Percentiles rank a stretch among this genome's conserved stretches.
phyloP scores from a whole-genome alignment of 1,284 basidiomycete genomes.

The Trametes hirsuta region DNA sequence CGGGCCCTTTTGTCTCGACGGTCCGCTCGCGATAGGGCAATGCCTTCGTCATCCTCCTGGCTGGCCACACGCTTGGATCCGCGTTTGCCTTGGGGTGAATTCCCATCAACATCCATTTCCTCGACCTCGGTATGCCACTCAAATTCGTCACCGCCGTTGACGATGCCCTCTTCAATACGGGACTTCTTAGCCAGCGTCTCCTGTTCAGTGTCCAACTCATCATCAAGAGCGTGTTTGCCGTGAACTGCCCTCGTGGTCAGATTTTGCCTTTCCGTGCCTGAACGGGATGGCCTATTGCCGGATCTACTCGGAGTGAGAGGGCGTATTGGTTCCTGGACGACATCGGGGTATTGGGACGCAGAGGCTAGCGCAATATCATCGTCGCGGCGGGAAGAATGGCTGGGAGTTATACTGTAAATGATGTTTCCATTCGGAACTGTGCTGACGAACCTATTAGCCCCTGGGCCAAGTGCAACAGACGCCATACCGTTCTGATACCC shows the following conservation, averaged over 20 bases:
- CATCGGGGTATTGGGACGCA: not conserved
- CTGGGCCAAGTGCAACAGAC: too few species aligned
- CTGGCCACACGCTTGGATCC: slow-evolving; percentile 52
- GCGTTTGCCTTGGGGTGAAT: slow-evolving; percentile 36
- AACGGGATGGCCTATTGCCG: not conserved
- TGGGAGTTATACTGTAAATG: too few species aligned
- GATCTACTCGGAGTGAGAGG: not conserved
- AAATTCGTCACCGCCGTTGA: slow-evolving; percentile 50
- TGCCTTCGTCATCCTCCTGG: slow-evolving; percentile 42
- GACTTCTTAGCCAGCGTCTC: slow-evolving; percentile 54
- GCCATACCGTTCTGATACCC: too few species aligned
- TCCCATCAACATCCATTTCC: slow-evolving; percentile 32
- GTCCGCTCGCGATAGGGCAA: slow-evolving; percentile 16
- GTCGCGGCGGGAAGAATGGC: too few species aligned
- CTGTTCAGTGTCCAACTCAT: slow-evolving; percentile 37
- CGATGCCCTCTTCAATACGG: slow-evolving; percentile 47
- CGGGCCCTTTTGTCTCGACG: slow-evolving; percentile 44
- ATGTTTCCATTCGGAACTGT: too few species aligned
- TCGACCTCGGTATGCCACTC: slow-evolving; percentile 41
- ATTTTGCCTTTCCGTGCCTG: not conserved
- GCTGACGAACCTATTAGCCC: too few species aligned
- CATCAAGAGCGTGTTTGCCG: slow-evolving; percentile 32
- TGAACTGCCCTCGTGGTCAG: slow-evolving; percentile 12
- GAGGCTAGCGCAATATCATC: not conserved
- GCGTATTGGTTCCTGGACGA: not conserved